Evolutionary conservation across 768 basidiomycete genomes (phyloP).

Genomic region (Collybia sp.): DNA sequence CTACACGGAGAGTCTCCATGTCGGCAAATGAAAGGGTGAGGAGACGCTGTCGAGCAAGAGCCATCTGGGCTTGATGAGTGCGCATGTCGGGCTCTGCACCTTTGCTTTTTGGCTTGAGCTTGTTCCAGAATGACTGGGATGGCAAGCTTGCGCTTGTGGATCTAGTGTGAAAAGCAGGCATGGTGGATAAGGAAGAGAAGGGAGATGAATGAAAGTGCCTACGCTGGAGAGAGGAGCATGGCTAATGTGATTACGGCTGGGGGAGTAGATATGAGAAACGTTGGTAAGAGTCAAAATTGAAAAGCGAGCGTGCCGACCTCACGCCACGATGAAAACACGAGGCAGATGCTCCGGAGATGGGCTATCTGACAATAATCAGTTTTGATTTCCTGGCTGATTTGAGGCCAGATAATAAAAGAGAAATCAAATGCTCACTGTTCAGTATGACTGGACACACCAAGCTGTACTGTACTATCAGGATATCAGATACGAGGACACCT

Average conservation of each 20-base stretch:
- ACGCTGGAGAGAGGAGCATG: slow-evolving; percentile 80
- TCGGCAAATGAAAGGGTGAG: slow-evolving; percentile 80
- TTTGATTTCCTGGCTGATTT: not conserved
- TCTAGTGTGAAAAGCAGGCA: slow-evolving; percentile 40
- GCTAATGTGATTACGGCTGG: slow-evolving; percentile 12
- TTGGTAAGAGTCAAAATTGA: slow-evolving; percentile 19
- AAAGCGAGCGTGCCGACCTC: slow-evolving; percentile 12
- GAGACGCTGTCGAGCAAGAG: slow-evolving; percentile 68
- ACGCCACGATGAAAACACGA: slow-evolving; percentile 55
- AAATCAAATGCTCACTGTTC: no score
- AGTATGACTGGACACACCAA: not conserved
- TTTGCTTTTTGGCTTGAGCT: slow-evolving; percentile 70
- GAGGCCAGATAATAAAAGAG: no score
- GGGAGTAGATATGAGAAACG: not conserved
- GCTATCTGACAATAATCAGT: slow-evolving; percentile 16
- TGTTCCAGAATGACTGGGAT: slow-evolving; percentile 53
- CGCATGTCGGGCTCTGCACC: slow-evolving; percentile 47
- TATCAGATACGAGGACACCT: no score
- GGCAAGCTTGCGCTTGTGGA: slow-evolving; percentile 60
- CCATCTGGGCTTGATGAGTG: slow-evolving; percentile 53
- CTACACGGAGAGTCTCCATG: slow-evolving; percentile 83
- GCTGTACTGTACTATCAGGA: slow-evolving; percentile 3
- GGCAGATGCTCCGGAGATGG: slow-evolving; percentile 29
- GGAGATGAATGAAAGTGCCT: slow-evolving; percentile 26
- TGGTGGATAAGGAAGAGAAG: slow-evolving; percentile 22